Evolutionary conservation across 148 eudicot genomes (phyloP).

Genomic region (Vaccinium macrocarpon): DNA sequence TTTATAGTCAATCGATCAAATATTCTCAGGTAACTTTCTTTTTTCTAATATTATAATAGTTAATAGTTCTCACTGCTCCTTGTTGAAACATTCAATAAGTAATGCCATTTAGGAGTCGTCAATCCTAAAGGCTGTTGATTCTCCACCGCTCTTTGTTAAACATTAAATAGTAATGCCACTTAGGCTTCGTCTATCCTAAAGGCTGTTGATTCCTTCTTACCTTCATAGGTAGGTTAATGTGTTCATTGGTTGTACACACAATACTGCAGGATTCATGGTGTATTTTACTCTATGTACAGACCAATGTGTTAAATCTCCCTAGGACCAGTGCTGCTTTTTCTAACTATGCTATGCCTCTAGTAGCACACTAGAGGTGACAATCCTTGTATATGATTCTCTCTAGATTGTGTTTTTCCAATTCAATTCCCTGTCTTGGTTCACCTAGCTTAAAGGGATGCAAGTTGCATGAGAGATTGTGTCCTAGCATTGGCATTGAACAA

Average conservation of each 20-base stretch:
- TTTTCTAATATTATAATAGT: not conserved
- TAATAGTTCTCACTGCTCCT: not conserved
- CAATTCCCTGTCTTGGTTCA: constrained; percentile 1
- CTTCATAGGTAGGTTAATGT: not conserved
- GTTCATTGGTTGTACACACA: not conserved
- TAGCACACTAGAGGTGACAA: too few species aligned
- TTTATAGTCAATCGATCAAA: not conserved
- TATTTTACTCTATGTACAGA: not conserved
- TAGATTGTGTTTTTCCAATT: not conserved
- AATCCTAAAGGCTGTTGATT: not conserved
- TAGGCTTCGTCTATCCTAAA: not conserved
- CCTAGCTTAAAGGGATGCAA: not conserved
- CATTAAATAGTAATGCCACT: not conserved
- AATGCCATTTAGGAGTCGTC: not conserved
- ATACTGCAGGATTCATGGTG: not conserved
- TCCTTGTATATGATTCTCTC: not conserved
- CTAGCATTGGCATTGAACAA: not conserved
- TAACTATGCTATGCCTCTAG: too few species aligned
- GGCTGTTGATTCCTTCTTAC: constrained; percentile 5
- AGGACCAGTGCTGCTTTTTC: not conserved
- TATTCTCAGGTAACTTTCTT: not conserved
- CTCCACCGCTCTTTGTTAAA: not conserved
- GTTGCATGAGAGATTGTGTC: constrained; percentile 7
- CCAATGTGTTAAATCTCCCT: not conserved
- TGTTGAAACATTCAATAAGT: not conserved